Evolutionary conservation across 495 filamentous ascomycete genomes (phyloP).

Genomic region (Aspergillus funiculosus): DNA sequence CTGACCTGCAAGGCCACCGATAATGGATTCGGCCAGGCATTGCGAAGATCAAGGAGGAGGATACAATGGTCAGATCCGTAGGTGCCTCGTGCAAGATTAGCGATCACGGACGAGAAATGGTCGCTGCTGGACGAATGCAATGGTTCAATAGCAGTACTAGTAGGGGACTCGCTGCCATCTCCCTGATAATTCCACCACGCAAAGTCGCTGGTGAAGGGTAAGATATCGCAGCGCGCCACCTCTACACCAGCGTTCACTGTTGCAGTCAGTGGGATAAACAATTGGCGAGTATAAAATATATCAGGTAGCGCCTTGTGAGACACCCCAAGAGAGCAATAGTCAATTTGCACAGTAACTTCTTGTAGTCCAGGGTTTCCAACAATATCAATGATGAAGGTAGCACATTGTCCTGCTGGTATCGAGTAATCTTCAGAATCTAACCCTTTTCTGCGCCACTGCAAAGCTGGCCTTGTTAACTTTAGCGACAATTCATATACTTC

Average conservation of each 20-base stretch:
- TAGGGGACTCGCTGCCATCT: slow-evolving; percentile 2
- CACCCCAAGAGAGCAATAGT: slow-evolving; percentile 68
- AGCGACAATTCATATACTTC: slow-evolving; percentile 84
- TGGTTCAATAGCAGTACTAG: slow-evolving; percentile 7
- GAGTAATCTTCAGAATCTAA: slow-evolving; percentile 41
- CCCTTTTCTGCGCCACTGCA: slow-evolving; percentile 55
- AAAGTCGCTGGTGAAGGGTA: slow-evolving; percentile 60
- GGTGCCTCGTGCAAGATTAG: slow-evolving; percentile 33
- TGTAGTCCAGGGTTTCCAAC: slow-evolving; percentile 80
- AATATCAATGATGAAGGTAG: slow-evolving; percentile 76
- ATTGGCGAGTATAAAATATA: slow-evolving; percentile 76
- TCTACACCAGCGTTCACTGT: slow-evolving; percentile 90
- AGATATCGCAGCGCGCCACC: slow-evolving; percentile 67
- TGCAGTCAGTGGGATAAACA: slow-evolving; percentile 74
- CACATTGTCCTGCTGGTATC: slow-evolving; percentile 63
- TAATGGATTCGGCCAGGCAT: slow-evolving; percentile 77
- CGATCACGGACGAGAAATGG: slow-evolving; percentile 37
- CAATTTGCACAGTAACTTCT: slow-evolving; percentile 73
- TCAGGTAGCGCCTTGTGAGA: slow-evolving; percentile 58
- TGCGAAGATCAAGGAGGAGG: slow-evolving; percentile 76
- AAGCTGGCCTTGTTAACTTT: slow-evolving; percentile 67
- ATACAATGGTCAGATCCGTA: slow-evolving; percentile 65
- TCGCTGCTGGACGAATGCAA: slow-evolving; percentile 23
- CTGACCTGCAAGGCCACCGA: slow-evolving; percentile 50
- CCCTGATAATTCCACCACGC: slow-evolving; percentile 44